Percentiles rank a stretch among this genome's conserved stretches.
Conservation (phyloP, 108 stramenopile genomes). For the Conticribra weissflogii region DNA sequence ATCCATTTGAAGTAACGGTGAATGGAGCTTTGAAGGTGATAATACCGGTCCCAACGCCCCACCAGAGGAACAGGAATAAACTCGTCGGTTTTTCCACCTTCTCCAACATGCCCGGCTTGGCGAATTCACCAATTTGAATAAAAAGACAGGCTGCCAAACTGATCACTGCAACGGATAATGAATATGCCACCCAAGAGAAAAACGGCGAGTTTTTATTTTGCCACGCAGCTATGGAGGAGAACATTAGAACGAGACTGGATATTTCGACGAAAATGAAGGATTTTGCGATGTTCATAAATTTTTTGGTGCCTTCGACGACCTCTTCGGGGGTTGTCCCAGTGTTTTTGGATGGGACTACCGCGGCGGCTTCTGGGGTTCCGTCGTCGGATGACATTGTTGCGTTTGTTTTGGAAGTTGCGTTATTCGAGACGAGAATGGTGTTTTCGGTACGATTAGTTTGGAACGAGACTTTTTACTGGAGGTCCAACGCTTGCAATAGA, state of each 20-base stretch:
- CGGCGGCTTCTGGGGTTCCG: not conserved
- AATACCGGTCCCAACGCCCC: constrained; percentile 55
- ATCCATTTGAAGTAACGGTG: constrained; percentile 35
- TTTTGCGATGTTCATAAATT: constrained; percentile 26
- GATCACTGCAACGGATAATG: constrained; percentile 31
- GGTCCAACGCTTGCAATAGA: too few relatives aligned
- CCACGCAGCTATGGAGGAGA: constrained; percentile 35
- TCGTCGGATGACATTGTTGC: not conserved
- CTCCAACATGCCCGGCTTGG: constrained; percentile 26
- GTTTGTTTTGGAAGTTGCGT: not conserved
- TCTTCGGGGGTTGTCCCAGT: constrained; percentile 8
- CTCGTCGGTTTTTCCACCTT: constrained; percentile 35
- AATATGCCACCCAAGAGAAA: constrained; percentile 6
- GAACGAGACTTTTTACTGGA: too few relatives aligned
- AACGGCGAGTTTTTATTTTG: not conserved
- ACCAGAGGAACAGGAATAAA: constrained; percentile 59
- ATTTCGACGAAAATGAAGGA: constrained; percentile 42
- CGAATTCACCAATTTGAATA: constrained; percentile 39
- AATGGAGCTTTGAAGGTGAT: constrained; percentile 53
- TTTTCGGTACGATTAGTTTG: not conserved
- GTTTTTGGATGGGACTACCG: not conserved
- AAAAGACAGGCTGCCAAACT: constrained; percentile 29
- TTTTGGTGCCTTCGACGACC: constrained; percentile 19
- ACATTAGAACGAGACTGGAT: constrained; percentile 36
- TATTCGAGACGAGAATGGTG: not conserved